These are phyloP conservation scores for Stephania japonica DNA, from an alignment of 164 flowering plant genomes.

Conservation along the genomic window DNA sequence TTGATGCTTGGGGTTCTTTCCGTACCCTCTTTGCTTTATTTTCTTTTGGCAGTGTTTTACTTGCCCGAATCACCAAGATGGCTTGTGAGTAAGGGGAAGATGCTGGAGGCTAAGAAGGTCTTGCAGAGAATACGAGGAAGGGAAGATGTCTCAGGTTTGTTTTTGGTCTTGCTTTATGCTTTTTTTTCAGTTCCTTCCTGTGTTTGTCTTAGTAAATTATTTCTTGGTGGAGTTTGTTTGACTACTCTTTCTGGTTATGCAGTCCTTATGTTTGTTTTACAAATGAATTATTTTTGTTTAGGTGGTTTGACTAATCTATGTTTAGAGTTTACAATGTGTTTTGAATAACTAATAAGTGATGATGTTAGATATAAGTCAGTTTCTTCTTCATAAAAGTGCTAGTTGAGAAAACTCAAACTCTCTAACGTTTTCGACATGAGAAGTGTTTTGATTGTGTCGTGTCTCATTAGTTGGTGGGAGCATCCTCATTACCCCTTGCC, in stretches of 20 bases:
- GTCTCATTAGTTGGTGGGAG: too few species aligned
- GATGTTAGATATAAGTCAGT: background rate
- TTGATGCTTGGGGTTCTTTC: conserved; percentile 90
- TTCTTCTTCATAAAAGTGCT: background rate
- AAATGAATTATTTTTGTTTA: too few species aligned
- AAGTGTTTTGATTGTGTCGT: too few species aligned
- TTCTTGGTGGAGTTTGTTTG: background rate
- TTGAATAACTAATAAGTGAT: background rate
- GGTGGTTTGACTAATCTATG: too few species aligned
- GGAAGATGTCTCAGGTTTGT: conserved; percentile 86
- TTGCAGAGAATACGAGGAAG: conserved; percentile 76
- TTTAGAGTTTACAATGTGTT: background rate
- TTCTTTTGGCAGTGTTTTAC: conserved; percentile 57
- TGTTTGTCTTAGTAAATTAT: background rate
- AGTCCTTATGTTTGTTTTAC: too few species aligned
- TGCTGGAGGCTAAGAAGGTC: conserved; percentile 82
- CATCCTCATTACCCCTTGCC: too few species aligned
- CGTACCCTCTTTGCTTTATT: conserved; percentile 67
- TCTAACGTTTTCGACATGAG: background rate
- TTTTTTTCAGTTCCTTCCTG: background rate
- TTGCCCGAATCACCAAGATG: conserved; percentile 98
- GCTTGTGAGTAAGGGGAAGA: conserved; percentile 93
- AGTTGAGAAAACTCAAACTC: background rate
- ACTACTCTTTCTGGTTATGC: background rate
- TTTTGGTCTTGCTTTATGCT: background rate